These are phyloP conservation scores for Phaeoacremonium minimum DNA, from an alignment of 2,329 filamentous ascomycete species.

Conservation along the genomic window DNA sequence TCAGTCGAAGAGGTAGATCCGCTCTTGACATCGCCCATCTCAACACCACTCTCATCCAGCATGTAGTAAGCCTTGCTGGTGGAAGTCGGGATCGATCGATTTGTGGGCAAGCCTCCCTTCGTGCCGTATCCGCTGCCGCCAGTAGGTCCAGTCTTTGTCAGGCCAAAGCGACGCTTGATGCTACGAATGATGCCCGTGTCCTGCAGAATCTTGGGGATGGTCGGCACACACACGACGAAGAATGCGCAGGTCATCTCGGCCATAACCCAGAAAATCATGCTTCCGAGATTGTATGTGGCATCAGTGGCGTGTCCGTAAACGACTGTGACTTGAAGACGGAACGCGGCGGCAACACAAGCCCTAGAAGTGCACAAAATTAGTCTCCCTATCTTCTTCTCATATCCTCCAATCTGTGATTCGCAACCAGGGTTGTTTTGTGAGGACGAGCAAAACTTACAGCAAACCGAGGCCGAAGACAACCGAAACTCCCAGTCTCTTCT, in stretches of 20 bases:
- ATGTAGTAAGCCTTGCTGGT: slow-evolving; percentile 4
- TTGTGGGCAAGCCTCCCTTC: not conserved
- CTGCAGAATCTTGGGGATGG: slow-evolving; percentile 9
- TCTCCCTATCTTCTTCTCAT: too few relatives aligned
- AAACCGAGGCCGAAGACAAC: slow-evolving; percentile 25
- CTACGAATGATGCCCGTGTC: slow-evolving; percentile 12
- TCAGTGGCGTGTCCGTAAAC: slow-evolving; percentile 22
- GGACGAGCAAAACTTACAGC: slow-evolving; percentile 18
- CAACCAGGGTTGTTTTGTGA: not conserved
- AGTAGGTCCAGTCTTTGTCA: too few relatives aligned
- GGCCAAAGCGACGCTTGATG: slow-evolving; percentile 14
- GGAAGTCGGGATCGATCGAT: not conserved
- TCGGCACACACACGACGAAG: slow-evolving; percentile 18
- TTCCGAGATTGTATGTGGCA: slow-evolving; percentile 29
- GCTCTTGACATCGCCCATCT: slow-evolving; percentile 2
- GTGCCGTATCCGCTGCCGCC: not conserved
- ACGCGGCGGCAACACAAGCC: slow-evolving; percentile 31
- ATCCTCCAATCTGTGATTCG: not conserved
- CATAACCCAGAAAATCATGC: slow-evolving; percentile 35
- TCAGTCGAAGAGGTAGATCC: slow-evolving; percentile 1
- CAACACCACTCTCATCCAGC: slow-evolving; percentile 7
- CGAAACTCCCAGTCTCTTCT: slow-evolving; percentile 23
- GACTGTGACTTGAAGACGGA: slow-evolving; percentile 28
- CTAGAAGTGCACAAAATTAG: too few relatives aligned
- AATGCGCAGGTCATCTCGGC: slow-evolving; percentile 41